Conservation (phyloP, 768 basidiomycete species). For the Lactifluus rugatus region DNA sequence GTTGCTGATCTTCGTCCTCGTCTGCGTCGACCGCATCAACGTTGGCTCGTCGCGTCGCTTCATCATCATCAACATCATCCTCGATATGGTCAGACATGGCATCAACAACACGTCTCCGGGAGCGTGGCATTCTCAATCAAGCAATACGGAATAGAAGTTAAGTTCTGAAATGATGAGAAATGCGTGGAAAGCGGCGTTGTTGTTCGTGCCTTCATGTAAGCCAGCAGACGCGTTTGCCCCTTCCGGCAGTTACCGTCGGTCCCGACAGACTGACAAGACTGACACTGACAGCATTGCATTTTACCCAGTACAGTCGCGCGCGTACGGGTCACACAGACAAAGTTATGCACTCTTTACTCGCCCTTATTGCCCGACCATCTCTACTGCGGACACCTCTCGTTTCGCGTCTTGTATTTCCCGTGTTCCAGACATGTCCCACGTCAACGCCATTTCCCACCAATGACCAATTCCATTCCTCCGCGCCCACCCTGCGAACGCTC, state of each 20-base stretch:
- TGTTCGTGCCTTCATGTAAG: too few species aligned
- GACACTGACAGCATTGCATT: too few species aligned
- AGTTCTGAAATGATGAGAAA: background rate
- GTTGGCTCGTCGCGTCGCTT: slow-evolving; percentile 28
- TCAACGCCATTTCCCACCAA: slow-evolving; percentile 31
- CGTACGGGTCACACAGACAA: background rate
- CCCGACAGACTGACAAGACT: too few species aligned
- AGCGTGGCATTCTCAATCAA: slow-evolving; percentile 30
- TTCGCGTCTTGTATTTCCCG: slow-evolving; percentile 11
- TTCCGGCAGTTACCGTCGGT: too few species aligned
- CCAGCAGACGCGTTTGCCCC: too few species aligned
- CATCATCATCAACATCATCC: slow-evolving; percentile 32
- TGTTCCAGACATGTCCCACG: slow-evolving; percentile 4
- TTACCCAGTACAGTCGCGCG: background rate
- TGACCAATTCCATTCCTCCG: slow-evolving; percentile 49
- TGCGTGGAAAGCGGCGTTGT: background rate
- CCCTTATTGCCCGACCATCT: slow-evolving; percentile 5
- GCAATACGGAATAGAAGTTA: background rate
- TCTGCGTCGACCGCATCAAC: slow-evolving; percentile 36
- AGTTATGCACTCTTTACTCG: slow-evolving; percentile 11
- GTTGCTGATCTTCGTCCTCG: slow-evolving; percentile 28
- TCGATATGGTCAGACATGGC: slow-evolving; percentile 51
- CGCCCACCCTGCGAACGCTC: slow-evolving; percentile 54
- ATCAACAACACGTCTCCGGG: slow-evolving; percentile 33
- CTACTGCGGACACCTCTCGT: slow-evolving; percentile 1